Evolutionary conservation across 1,284 basidiomycete species (phyloP), one percentile per base, ranked within the genome.

Genomic region (Moesziomyces antarcticus): DNA sequence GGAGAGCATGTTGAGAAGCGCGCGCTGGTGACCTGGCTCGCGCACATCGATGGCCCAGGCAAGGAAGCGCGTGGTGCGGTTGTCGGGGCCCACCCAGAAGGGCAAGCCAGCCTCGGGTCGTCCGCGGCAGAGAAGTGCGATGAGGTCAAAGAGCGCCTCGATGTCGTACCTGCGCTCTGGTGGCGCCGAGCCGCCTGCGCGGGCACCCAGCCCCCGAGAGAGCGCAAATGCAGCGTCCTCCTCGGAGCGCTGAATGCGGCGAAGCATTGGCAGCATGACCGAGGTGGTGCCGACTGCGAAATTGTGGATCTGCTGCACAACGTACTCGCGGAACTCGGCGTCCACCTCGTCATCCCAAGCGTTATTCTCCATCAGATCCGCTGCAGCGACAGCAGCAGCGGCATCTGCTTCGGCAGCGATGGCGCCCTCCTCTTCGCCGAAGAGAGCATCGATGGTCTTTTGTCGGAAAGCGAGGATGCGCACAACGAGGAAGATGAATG

Each of bases 401-500:
- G 72, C 65, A 11, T 64, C 69, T n/a, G 76, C 56, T 9, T 78
- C 80, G 6, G 61, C 64, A 5, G 75, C 78, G 22, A 76, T 63
- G 35, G 70, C 67, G 30, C 60, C 76, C n/a, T 82, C 79, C 33
- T 78, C 88, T 57, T 92, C 90, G 1, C 91, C 90, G 92, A 81
- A 80, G 16, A 80, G 56, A 16, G 75, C 68, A 25, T 83, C 82
- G 48, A 74, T 65, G 25, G 74, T 77, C 56, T 70, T 73, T 63
- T 85, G 78, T 11, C 79, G 82, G 78, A 84, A 86, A 9, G 79
- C 72, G 9, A 85, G 75, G 16, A 85, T 74, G 37, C 77, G 67
- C 9, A 84, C 69, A 0, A 85, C 83, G 16, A 96, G 88, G 80
- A 91, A 95, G 0, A 88, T 88, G 84, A 98, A 93, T 3, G 91